These are phyloP conservation scores for Diplocarpon mali DNA, from an alignment of 2,329 filamentous ascomycete species.

Conservation along the genomic window DNA sequence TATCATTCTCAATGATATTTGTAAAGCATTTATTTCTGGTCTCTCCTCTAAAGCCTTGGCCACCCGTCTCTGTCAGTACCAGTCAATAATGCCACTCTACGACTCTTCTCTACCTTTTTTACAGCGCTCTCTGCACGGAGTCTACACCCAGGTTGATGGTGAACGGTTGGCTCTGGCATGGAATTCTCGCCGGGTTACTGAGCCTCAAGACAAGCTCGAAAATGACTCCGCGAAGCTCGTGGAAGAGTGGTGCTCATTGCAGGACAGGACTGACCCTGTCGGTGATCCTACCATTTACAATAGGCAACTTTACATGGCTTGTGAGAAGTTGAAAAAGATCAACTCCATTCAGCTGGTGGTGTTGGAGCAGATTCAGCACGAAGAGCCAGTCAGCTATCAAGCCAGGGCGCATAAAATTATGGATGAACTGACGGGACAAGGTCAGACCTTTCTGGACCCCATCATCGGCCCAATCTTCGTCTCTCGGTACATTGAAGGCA, in stretches of 20 bases:
- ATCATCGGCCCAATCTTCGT: constrained; percentile 27
- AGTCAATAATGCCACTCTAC: constrained; percentile 35
- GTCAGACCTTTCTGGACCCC: constrained; percentile 9
- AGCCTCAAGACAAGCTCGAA: constrained; percentile 29
- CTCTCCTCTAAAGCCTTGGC: constrained; percentile 38
- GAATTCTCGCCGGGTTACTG: constrained; percentile 30
- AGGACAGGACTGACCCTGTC: constrained; percentile 27
- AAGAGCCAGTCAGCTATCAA: constrained; percentile 40
- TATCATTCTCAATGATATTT: constrained; percentile 39
- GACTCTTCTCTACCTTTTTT: constrained; percentile 14
- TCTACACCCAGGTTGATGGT: constrained; percentile 44
- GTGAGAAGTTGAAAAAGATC: constrained; percentile 40
- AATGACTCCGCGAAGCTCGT: constrained; percentile 31
- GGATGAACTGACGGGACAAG: constrained; percentile 24
- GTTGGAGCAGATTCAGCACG: constrained; percentile 42
- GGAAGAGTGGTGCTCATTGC: constrained; percentile 34
- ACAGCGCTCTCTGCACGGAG: constrained; percentile 40
- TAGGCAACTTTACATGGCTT: constrained; percentile 38
- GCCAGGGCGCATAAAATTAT: constrained; percentile 34
- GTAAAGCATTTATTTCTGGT: constrained; percentile 42
- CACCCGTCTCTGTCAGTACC: constrained; percentile 34
- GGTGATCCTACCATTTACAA: constrained; percentile 39
- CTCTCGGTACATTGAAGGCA: constrained; percentile 41
- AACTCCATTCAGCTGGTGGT: constrained; percentile 41
- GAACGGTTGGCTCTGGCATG: constrained; percentile 40